Percentiles rank a stretch among this genome's conserved stretches.
Evolutionary conservation across 2,329 filamentous ascomycete genomes (phyloP).

Genomic region (Aspergillus pseudoviridinutans): DNA sequence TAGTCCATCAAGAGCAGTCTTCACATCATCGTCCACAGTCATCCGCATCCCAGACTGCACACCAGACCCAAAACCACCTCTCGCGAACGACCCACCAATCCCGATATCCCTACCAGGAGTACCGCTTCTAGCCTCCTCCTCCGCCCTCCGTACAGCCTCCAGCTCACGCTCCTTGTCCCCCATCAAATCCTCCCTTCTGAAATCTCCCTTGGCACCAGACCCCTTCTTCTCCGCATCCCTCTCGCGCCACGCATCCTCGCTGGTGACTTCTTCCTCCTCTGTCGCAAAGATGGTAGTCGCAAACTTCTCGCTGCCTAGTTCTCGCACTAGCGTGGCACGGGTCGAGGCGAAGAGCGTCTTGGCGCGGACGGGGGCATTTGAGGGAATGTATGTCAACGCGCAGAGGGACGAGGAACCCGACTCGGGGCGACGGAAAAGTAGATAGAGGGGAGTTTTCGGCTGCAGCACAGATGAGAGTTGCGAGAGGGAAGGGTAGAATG

Average conservation of each 20-base stretch:
- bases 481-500: conserved; percentile 50
- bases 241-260: conserved; percentile 52
- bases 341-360: conserved; percentile 66
- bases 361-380: conserved; percentile 58
- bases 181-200: conserved; percentile 49
- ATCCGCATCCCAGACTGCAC: conserved; percentile 42
- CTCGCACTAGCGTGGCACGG: conserved; percentile 55
- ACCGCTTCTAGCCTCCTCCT: conserved; percentile 54
- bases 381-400: conserved; percentile 61
- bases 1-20: conserved; percentile 45
- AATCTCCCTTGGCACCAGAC: conserved; percentile 18
- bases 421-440: conserved; percentile 53
- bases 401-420: conserved; percentile 32
- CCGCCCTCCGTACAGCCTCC: conserved; percentile 55
- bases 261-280: conserved; percentile 54
- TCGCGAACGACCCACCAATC: conserved; percentile 37
- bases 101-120: conserved; percentile 49
- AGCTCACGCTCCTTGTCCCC: conserved; percentile 58
- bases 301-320: conserved; percentile 61
- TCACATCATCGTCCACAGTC: conserved; percentile 51
- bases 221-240: conserved; percentile 45
- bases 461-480: conserved; percentile 50
- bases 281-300: conserved; percentile 56
- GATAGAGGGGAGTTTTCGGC: conserved; percentile 55
- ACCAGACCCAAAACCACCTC: conserved; percentile 17